phyloP scores from a whole-genome alignment of 2,329 filamentous ascomycete species.

The Geosmithia putterillii region DNA sequence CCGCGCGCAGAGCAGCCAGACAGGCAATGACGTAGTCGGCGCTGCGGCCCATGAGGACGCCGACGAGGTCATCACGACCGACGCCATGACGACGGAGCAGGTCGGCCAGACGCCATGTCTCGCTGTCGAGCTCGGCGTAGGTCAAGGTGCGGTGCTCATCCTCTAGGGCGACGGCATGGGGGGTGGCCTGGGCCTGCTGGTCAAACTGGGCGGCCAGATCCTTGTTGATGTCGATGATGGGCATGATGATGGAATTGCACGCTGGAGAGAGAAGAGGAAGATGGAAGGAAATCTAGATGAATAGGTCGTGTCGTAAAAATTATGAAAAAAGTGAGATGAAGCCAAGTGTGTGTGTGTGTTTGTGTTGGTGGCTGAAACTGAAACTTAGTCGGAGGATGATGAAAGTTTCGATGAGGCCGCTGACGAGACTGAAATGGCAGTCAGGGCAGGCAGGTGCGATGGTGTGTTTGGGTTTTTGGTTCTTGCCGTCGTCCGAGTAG shows the following conservation, averaged over 20 bases:
- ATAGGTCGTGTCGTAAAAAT: neutral
- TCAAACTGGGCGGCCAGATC: conserved; percentile 62
- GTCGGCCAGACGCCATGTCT: conserved; percentile 51
- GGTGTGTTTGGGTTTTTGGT: neutral
- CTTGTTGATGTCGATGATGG: conserved; percentile 57
- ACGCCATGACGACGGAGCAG: conserved; percentile 57
- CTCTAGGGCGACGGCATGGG: conserved; percentile 58
- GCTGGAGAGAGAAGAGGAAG: too few species aligned
- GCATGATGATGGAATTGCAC: conserved; percentile 39
- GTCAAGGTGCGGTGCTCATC: conserved; percentile 56
- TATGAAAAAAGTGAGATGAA: neutral
- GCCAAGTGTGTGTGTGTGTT: too few species aligned
- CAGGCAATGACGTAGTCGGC: conserved; percentile 71
- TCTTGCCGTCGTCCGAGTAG: neutral
- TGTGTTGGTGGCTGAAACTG: too few species aligned
- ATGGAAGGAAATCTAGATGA: neutral
- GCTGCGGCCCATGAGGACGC: conserved; percentile 62
- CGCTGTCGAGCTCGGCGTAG: conserved; percentile 58
- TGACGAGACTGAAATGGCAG: too few species aligned
- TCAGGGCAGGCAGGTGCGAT: neutral
- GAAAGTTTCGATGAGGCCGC: too few species aligned
- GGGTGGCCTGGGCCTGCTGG: conserved; percentile 55
- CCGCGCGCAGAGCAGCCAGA: conserved; percentile 64
- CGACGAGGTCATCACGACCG: conserved; percentile 60
- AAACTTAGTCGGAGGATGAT: too few species aligned